phyloP scores from a whole-genome alignment of 2,329 filamentous ascomycete species.

The Fusarium hostae region DNA sequence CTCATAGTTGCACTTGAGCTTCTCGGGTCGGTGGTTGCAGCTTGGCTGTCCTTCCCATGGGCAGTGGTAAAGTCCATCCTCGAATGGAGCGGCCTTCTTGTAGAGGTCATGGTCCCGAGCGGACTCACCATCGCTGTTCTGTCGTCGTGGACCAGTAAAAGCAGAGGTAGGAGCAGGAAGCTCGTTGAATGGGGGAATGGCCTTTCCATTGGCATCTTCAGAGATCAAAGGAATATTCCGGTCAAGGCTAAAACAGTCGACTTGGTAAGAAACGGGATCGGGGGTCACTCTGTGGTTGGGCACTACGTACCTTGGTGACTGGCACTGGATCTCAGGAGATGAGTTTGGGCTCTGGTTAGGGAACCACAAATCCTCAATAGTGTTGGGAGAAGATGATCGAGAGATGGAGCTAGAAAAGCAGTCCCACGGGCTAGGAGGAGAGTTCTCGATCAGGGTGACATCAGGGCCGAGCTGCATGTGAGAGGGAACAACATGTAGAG shows the following conservation, averaged over 20 bases:
- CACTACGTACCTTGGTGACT: constrained; percentile 64
- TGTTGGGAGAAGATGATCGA: constrained; percentile 62
- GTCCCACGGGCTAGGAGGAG: constrained; percentile 64
- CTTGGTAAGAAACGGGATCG: constrained; percentile 38
- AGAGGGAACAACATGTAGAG: constrained; percentile 66
- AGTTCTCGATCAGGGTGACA: constrained; percentile 59
- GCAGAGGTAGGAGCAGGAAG: constrained; percentile 47
- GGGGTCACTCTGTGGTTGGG: constrained; percentile 2
- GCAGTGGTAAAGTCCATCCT: constrained; percentile 92
- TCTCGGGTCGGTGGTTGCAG: constrained; percentile 92
- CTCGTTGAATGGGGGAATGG: constrained; percentile 47
- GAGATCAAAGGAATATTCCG: constrained; percentile 47
- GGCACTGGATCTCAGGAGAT: constrained; percentile 61
- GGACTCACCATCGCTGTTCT: constrained; percentile 65
- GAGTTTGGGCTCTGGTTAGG: constrained; percentile 54
- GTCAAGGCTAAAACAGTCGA: constrained; percentile 45
- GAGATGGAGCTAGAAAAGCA: constrained; percentile 65
- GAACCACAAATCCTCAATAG: constrained; percentile 61
- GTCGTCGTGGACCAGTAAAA: constrained; percentile 57
- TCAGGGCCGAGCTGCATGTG: constrained; percentile 67
- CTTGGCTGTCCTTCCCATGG: constrained; percentile 77
- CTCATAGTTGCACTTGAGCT: constrained; percentile 99
- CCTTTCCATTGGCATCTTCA: constrained; percentile 43
- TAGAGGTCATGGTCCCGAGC: constrained; percentile 77
- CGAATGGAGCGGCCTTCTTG: constrained; percentile 69